Conservation (phyloP, 345 rosid species). For the Salix udensis region DNA sequence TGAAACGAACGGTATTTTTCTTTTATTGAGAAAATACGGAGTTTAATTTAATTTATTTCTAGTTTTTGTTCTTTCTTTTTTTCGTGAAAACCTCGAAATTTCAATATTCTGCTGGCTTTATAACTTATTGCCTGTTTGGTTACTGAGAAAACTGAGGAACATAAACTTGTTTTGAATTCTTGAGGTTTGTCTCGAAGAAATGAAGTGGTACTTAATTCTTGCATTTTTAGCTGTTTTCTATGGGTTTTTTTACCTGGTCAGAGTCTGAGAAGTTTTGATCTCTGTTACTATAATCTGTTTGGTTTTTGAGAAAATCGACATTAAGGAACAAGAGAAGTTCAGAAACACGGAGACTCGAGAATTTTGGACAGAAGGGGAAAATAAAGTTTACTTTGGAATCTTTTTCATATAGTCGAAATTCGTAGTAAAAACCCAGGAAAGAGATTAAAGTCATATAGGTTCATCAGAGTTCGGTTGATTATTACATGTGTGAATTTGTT, state of each 20-base stretch:
- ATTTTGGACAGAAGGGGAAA: background rate
- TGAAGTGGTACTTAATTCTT: background rate
- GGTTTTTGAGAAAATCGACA: constrained; percentile 7
- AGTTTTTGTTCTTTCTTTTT: background rate
- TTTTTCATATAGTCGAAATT: background rate
- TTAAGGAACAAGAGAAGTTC: background rate
- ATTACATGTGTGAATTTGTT: too few species aligned
- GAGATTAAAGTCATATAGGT: too few species aligned
- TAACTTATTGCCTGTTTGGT: background rate
- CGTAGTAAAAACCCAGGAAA: background rate
- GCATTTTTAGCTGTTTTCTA: background rate
- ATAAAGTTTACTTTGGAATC: background rate
- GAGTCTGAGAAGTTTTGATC: background rate
- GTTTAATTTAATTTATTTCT: background rate
- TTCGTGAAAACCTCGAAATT: background rate
- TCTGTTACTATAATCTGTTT: background rate
- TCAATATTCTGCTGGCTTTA: background rate
- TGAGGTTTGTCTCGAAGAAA: background rate
- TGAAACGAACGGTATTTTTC: background rate
- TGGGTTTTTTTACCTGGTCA: background rate
- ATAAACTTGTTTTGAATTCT: background rate
- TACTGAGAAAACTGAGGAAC: background rate
- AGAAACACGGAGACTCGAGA: background rate
- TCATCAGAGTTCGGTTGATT: background rate
- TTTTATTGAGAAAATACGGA: background rate